phyloP scores from a whole-genome alignment of 2,329 filamentous ascomycete genomes.

The Apiospora sp. region DNA sequence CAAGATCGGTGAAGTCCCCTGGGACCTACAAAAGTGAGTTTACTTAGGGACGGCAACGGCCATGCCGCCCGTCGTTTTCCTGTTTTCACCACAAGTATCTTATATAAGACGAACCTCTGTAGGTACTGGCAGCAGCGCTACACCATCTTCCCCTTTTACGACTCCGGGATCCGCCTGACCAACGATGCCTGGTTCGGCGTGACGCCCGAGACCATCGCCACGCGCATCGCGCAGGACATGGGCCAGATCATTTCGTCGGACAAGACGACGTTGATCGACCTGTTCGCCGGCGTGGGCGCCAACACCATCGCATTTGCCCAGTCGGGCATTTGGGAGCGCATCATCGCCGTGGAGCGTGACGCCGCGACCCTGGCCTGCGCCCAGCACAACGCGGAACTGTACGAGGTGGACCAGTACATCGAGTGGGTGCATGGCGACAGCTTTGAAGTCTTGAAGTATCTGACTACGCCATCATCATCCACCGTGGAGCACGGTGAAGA shows the following conservation, averaged over 20 bases:
- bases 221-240: constrained; percentile 81
- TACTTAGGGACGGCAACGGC: not conserved
- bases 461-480: constrained; percentile 40
- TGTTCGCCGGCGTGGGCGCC: constrained; percentile 90
- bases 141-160: constrained; percentile 86
- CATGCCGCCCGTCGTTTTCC: not conserved
- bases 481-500: constrained; percentile 28
- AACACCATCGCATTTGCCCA: constrained; percentile 95
- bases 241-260: constrained; percentile 55
- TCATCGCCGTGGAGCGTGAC: constrained; percentile 91
- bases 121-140: constrained; percentile 94
- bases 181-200: constrained; percentile 97
- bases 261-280: constrained; percentile 79
- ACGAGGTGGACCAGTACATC: constrained; percentile 79
- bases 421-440: constrained; percentile 89
- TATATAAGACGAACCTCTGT: not conserved
- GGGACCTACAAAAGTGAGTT: constrained; percentile 81
- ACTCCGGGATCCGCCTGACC: constrained; percentile 89
- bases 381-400: constrained; percentile 88
- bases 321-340: constrained; percentile 75
- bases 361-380: constrained; percentile 83
- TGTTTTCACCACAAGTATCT: not conserved
- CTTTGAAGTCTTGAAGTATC: constrained; percentile 72
- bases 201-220: constrained; percentile 90
- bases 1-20: constrained; percentile 74